These are phyloP conservation scores for Lactarius tabidus DNA, from an alignment of 768 basidiomycete genomes.

Conservation along the genomic window DNA sequence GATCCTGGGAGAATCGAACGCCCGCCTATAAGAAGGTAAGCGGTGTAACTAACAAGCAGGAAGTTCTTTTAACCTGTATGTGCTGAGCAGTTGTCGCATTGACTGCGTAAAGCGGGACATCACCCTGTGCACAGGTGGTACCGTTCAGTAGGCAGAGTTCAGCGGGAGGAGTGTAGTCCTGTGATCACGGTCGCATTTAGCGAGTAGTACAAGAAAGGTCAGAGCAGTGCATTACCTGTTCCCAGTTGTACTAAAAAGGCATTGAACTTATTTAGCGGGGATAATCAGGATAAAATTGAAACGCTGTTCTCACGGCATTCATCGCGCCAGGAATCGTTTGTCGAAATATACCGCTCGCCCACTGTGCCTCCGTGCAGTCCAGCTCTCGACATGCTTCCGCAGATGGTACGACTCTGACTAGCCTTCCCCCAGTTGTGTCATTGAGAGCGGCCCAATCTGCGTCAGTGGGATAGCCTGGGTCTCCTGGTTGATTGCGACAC, in stretches of 20 bases:
- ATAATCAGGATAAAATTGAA: too few species aligned
- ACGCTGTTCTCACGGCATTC: too few species aligned
- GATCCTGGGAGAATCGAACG: conserved; percentile 30
- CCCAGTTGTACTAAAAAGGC: too few species aligned
- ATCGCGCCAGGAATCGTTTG: conserved; percentile 22
- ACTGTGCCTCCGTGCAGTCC: conserved; percentile 19
- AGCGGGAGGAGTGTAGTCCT: too few species aligned
- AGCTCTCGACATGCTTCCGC: conserved; percentile 11
- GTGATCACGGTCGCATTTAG: too few species aligned
- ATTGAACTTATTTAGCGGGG: too few species aligned
- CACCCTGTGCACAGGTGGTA: too few species aligned
- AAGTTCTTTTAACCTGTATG: conserved; percentile 16
- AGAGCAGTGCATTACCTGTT: too few species aligned
- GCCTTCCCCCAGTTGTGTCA: conserved; percentile 12
- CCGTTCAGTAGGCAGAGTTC: too few species aligned
- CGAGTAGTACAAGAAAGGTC: too few species aligned
- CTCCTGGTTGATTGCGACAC: conserved; percentile 25
- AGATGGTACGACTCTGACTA: conserved; percentile 19
- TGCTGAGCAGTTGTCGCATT: conserved; percentile 20
- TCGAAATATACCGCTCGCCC: conserved; percentile 21
- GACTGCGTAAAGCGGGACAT: conserved; percentile 22
- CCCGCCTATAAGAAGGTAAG: conserved; percentile 26
- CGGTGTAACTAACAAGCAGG: too few species aligned
- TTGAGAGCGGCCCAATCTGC: too few species aligned
- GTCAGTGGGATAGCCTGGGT: conserved; percentile 19